These are phyloP conservation scores for Grosmannia huntii DNA, from an alignment of 2,329 filamentous ascomycete species.

Conservation along the genomic window DNA sequence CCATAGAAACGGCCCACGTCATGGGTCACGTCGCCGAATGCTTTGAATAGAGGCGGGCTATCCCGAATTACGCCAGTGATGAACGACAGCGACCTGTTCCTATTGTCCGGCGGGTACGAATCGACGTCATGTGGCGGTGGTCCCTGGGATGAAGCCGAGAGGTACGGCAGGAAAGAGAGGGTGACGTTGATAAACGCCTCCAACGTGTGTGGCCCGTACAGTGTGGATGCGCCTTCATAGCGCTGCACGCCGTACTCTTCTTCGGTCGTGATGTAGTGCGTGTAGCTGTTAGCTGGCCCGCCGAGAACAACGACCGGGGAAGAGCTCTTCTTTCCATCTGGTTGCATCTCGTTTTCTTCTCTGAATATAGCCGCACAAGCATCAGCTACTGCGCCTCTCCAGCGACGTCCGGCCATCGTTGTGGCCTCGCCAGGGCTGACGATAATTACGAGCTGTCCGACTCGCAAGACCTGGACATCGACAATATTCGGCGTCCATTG, in stretches of 20 bases:
- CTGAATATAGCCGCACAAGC: constrained; percentile 25
- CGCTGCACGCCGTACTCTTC: constrained; percentile 58
- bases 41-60: constrained; percentile 46
- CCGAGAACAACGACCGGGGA: constrained; percentile 63
- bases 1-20: constrained; percentile 41
- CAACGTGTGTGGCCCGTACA: constrained; percentile 77
- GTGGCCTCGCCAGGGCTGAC: constrained; percentile 79
- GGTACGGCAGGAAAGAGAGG: constrained; percentile 52
- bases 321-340: background rate
- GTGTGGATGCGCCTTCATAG: constrained; percentile 81
- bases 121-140: constrained; percentile 29
- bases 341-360: constrained; percentile 21
- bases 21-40: constrained; percentile 54
- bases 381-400: constrained; percentile 57
- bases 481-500: constrained; percentile 85
- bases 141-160: constrained; percentile 34
- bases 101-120: constrained; percentile 63
- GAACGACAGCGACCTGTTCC: constrained; percentile 60
- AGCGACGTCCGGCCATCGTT: constrained; percentile 83
- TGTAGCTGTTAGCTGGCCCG: constrained; percentile 79
- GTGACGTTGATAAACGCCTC: constrained; percentile 78
- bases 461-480: constrained; percentile 72
- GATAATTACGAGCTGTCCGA: constrained; percentile 74
- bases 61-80: constrained; percentile 71
- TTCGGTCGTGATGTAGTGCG: constrained; percentile 26